Percentiles rank a stretch among this genome's conserved stretches.
Evolutionary conservation across 208 protist species (phyloP).

Genomic region (Phytomonas sp.): DNA sequence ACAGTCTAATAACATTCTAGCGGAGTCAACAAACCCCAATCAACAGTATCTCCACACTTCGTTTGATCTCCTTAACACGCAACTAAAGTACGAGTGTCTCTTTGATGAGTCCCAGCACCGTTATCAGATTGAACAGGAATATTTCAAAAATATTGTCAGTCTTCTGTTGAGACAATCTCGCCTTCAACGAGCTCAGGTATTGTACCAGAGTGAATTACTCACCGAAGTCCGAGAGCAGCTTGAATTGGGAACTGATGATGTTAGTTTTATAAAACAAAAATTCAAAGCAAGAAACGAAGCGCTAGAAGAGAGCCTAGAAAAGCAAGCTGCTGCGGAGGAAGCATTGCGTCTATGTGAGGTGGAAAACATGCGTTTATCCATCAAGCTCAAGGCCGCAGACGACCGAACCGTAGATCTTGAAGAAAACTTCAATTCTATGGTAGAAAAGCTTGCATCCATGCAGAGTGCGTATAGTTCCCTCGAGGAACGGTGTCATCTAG

Average conservation of each 20-base stretch:
- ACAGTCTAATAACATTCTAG: background rate
- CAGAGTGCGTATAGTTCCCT: slow-evolving; percentile 21
- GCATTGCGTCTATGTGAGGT: slow-evolving; percentile 26
- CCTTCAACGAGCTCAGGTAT: slow-evolving; percentile 12
- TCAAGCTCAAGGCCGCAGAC: slow-evolving; percentile 25
- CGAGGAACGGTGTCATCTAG: slow-evolving; percentile 19
- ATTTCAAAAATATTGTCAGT: slow-evolving; percentile 15
- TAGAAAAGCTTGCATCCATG: slow-evolving; percentile 31
- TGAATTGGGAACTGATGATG: slow-evolving; percentile 18
- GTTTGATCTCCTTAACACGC: background rate
- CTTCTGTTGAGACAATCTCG: slow-evolving; percentile 15
- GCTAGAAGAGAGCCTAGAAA: slow-evolving; percentile 15
- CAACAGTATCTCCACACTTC: background rate
- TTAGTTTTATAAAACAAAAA: slow-evolving; percentile 20
- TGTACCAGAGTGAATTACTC: slow-evolving; percentile 12
- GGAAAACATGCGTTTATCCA: slow-evolving; percentile 26
- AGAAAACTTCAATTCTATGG: slow-evolving; percentile 27
- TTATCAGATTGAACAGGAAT: slow-evolving; percentile 26
- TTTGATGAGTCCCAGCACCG: slow-evolving; percentile 28
- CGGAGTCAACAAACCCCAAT: background rate
- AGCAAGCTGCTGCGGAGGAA: slow-evolving; percentile 15
- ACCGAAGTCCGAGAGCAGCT: slow-evolving; percentile 17
- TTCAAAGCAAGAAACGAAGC: slow-evolving; percentile 15
- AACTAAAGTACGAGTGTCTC: slow-evolving; percentile 18
- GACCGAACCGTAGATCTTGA: slow-evolving; percentile 23